A percentile compares a stretch with the other conserved stretches of the same genome.
Conservation (phyloP, 1,284 basidiomycete species). For the Cutaneotrichosporon dermatis region DNA sequence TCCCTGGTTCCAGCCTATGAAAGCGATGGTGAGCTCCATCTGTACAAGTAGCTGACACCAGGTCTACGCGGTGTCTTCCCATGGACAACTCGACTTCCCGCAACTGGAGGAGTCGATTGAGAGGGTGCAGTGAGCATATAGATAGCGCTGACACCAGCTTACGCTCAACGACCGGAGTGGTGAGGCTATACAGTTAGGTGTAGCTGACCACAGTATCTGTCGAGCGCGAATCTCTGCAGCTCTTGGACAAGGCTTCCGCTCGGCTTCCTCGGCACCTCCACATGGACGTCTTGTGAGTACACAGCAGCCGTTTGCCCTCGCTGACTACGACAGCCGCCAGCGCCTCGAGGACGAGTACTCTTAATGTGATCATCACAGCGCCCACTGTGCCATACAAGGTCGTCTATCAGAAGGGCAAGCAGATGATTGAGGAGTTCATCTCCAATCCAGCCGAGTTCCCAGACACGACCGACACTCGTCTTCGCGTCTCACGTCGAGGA, state of each 20-base stretch:
- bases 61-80: slow-evolving; percentile 93
- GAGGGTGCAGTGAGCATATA: slow-evolving; percentile 57
- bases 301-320: neutral
- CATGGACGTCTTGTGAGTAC: slow-evolving; percentile 70
- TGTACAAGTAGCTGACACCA: neutral
- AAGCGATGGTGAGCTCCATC: slow-evolving; percentile 67
- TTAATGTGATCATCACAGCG: slow-evolving; percentile 82
- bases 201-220: slow-evolving; percentile 59
- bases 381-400: slow-evolving; percentile 93
- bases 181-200: neutral
- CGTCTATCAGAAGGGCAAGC: slow-evolving; percentile 63
- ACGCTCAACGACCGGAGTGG: slow-evolving; percentile 42
- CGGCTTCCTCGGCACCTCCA: slow-evolving; percentile 95
- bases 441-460: slow-evolving; percentile 93
- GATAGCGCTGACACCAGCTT: slow-evolving; percentile 25
- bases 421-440: slow-evolving; percentile 54
- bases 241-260: slow-evolving; percentile 91
- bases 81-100: slow-evolving; percentile 85
- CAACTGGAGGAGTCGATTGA: slow-evolving; percentile 96
- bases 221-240: slow-evolving; percentile 92
- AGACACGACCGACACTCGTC: slow-evolving; percentile 62
- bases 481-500: slow-evolving; percentile 72
- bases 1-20: slow-evolving; percentile 87
- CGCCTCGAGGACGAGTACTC: slow-evolving; percentile 95
- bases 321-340: slow-evolving; percentile 55